Conservation (phyloP, 179 eudicot species). For the Beta corolliflora region DNA sequence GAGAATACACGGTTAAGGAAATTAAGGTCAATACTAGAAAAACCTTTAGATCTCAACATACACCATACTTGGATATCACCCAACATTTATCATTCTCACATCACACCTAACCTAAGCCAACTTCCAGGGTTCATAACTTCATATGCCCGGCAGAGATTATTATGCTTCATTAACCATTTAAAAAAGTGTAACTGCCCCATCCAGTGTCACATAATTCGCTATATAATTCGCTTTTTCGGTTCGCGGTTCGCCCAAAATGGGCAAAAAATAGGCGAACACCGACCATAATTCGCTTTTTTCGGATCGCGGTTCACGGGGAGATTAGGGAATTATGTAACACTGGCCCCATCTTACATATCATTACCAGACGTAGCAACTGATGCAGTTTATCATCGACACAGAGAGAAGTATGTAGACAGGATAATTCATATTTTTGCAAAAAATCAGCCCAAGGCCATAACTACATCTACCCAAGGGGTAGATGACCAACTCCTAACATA, state of each 20-base stretch:
- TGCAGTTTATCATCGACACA: not conserved
- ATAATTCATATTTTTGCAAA: not conserved
- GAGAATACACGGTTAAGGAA: not conserved
- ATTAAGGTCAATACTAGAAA: not conserved
- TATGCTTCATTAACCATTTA: too few relatives aligned
- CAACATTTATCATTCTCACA: not conserved
- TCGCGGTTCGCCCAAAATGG: too few relatives aligned
- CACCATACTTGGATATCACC: constrained; percentile 8
- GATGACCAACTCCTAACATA: too few relatives aligned
- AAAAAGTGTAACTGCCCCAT: not conserved
- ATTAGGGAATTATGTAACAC: too few relatives aligned
- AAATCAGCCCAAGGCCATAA: too few relatives aligned
- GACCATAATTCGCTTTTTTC: too few relatives aligned
- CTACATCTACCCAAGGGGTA: too few relatives aligned
- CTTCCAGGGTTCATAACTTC: not conserved
- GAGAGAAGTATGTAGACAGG: too few relatives aligned
- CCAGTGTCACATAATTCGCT: too few relatives aligned
- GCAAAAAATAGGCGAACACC: too few relatives aligned
- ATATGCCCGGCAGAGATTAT: not conserved
- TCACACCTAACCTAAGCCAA: constrained; percentile 19
- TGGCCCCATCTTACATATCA: not conserved
- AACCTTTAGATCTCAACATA: not conserved
- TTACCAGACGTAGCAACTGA: not conserved
- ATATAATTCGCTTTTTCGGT: too few relatives aligned
- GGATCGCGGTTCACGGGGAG: too few relatives aligned